Percentiles rank a stretch among this genome's conserved stretches.
Evolutionary conservation across 192 early-diverging fungal species (phyloP).

Genomic region (Phlyctochytrium bullatum): DNA sequence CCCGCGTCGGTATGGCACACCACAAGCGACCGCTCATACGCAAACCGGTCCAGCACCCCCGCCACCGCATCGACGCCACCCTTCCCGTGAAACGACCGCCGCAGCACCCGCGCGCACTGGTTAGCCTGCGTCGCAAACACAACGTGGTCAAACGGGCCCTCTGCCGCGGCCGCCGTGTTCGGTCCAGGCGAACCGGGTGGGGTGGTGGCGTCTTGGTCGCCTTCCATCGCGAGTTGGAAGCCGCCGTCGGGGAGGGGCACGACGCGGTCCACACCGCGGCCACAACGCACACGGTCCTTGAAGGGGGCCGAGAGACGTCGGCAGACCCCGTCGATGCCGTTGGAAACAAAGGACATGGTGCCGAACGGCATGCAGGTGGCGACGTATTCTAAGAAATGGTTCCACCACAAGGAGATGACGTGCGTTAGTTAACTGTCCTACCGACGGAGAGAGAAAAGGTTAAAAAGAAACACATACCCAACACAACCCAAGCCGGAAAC

Average conservation of each 20-base stretch:
- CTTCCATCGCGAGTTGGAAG: not conserved
- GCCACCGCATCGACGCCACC: no score
- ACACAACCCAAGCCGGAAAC: conserved; percentile 39
- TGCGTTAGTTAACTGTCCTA: conserved; percentile 1
- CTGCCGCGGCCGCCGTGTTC: not conserved
- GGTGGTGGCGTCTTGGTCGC: not conserved
- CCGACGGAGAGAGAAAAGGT: conserved; percentile 13
- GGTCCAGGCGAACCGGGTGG: not conserved
- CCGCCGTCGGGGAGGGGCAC: not conserved
- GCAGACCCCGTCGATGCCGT: conserved; percentile 39
- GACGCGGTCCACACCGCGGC: conserved; percentile 31
- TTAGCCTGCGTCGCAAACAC: conserved; percentile 54
- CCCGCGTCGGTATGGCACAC: conserved; percentile 48
- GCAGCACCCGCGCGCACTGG: conserved; percentile 39
- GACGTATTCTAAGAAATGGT: conserved; percentile 30
- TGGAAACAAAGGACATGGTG: conserved; percentile 46
- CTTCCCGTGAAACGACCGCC: conserved; percentile 2
- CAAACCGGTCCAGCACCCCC: conserved; percentile 36
- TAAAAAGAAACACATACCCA: conserved; percentile 28
- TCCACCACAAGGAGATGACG: not conserved
- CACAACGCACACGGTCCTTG: conserved; percentile 18
- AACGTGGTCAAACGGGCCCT: conserved; percentile 40
- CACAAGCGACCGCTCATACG: conserved; percentile 41
- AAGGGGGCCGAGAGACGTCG: conserved; percentile 35
- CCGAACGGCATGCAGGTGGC: conserved; percentile 40